A percentile compares a stretch with the other conserved stretches of the same genome.
phyloP scores from a whole-genome alignment of 2,329 filamentous ascomycete genomes.

The Diaporthe capsici region DNA sequence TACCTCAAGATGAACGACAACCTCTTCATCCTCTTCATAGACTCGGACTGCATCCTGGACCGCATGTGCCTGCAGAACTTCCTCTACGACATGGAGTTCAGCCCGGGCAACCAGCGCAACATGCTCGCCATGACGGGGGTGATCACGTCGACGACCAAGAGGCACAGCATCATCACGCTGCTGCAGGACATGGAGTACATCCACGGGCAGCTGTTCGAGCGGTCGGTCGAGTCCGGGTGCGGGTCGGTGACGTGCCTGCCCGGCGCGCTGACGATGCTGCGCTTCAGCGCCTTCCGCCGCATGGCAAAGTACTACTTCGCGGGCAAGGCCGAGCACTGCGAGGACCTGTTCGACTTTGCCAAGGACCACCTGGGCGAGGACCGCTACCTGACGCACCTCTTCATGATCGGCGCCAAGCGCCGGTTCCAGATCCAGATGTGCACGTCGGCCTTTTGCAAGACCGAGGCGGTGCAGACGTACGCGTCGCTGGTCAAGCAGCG shows the following conservation, averaged over 20 bases:
- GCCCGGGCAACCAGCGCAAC: constrained; percentile 89
- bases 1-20: constrained; percentile 92
- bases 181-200: constrained; percentile 99
- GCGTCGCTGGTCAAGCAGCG: constrained; percentile 91
- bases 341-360: constrained; percentile 96
- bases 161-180: constrained; percentile 89
- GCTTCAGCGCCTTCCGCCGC: constrained; percentile 94
- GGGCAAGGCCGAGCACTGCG: constrained; percentile 94
- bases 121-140: constrained; percentile 99
- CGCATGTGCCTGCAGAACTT: constrained; percentile 95
- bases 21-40: constrained; percentile 95
- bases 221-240: constrained; percentile 94
- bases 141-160: constrained; percentile 93
- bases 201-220: constrained; percentile 95
- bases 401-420: constrained; percentile 97
- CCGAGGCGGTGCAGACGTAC: constrained; percentile 93
- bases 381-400: constrained; percentile 95
- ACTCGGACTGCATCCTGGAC: constrained; percentile 96
- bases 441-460: constrained; percentile 98
- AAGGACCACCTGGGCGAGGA: constrained; percentile 97
- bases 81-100: constrained; percentile 98
- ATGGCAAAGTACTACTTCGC: constrained; percentile 99
- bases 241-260: constrained; percentile 95
- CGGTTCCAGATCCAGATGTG: constrained; percentile 98
- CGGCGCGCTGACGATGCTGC: constrained; percentile 93